Conservation (phyloP, 1,139 yeast genomes). For the Pichiaceae sp. region DNA sequence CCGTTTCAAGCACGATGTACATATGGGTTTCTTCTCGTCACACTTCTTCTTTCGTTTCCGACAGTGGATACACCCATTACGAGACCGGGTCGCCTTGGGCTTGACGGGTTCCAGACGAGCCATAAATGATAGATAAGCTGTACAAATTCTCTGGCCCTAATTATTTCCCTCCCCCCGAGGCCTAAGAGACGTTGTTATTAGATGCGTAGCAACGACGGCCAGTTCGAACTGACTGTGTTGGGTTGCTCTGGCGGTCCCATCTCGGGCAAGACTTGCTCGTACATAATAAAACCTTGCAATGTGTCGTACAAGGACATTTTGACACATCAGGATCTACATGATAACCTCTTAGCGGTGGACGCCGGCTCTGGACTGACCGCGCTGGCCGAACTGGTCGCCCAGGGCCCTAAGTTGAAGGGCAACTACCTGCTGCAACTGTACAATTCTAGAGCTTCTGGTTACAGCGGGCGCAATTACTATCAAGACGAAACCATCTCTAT, state of each 20-base stretch:
- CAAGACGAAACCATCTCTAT: slow-evolving; percentile 7
- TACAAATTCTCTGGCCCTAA: too few relatives aligned
- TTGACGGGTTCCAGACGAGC: too few relatives aligned
- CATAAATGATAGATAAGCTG: too few relatives aligned
- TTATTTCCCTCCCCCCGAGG: too few relatives aligned
- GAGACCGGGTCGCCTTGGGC: slow-evolving; percentile 10
- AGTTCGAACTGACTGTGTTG: slow-evolving; percentile 39
- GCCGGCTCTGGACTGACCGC: slow-evolving; percentile 70
- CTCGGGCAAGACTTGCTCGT: slow-evolving; percentile 59
- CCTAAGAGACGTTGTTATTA: neutral
- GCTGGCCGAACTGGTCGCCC: slow-evolving; percentile 35
- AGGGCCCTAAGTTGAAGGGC: neutral
- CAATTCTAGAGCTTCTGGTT: neutral
- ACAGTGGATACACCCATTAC: slow-evolving; percentile 19
- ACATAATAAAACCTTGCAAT: slow-evolving; percentile 49
- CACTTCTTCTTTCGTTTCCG: slow-evolving; percentile 21
- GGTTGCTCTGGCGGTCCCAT: slow-evolving; percentile 80
- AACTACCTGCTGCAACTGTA: slow-evolving; percentile 1
- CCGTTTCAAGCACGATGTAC: slow-evolving; percentile 21
- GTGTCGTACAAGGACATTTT: slow-evolving; percentile 27
- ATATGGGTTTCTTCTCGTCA: slow-evolving; percentile 22
- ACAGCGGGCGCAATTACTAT: slow-evolving; percentile 14
- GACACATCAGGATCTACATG: slow-evolving; percentile 22
- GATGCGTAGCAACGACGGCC: slow-evolving; percentile 9
- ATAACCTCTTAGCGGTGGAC: slow-evolving; percentile 54